A percentile compares a stretch with the other conserved stretches of the same genome.
Conservation (phyloP, 1,284 basidiomycete species). For the Sporisorium exsertum region DNA sequence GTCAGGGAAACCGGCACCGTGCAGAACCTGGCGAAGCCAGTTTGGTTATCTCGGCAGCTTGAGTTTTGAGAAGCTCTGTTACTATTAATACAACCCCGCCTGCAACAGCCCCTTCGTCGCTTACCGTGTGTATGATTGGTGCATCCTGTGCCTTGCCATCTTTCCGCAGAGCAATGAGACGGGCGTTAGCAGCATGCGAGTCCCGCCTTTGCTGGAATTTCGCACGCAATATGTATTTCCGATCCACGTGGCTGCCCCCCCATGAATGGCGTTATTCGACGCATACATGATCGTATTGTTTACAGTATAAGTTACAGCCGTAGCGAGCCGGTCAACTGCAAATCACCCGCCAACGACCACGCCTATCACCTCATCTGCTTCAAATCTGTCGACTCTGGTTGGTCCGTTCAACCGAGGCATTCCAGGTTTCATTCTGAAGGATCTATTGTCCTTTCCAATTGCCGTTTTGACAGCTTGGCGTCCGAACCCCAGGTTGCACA, state of each 20-base stretch:
- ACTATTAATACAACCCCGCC: too few relatives aligned
- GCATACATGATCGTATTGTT: constrained; percentile 1
- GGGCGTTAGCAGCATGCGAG: too few relatives aligned
- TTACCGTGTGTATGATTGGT: too few relatives aligned
- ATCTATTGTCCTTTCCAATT: not conserved
- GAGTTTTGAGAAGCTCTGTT: too few relatives aligned
- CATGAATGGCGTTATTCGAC: constrained; percentile 18
- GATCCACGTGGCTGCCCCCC: not conserved
- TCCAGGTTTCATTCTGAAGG: constrained; percentile 4
- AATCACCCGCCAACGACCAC: not conserved
- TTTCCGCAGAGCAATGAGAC: too few relatives aligned
- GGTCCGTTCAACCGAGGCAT: constrained; percentile 7
- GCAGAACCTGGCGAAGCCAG: too few relatives aligned
- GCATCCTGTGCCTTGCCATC: too few relatives aligned
- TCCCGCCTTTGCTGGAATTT: constrained; percentile 3
- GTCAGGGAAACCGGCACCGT: too few relatives aligned
- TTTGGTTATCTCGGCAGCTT: too few relatives aligned
- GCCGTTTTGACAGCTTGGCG: not conserved
- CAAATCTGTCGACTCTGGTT: constrained; percentile 16
- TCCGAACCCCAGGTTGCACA: not conserved
- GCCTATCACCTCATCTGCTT: constrained; percentile 15
- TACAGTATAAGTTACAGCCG: too few relatives aligned
- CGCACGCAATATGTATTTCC: constrained; percentile 19
- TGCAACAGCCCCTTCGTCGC: too few relatives aligned
- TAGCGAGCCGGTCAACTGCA: not conserved